Evolutionary conservation across 495 filamentous ascomycete genomes (phyloP).

Genomic region (Penicillium canescens): DNA sequence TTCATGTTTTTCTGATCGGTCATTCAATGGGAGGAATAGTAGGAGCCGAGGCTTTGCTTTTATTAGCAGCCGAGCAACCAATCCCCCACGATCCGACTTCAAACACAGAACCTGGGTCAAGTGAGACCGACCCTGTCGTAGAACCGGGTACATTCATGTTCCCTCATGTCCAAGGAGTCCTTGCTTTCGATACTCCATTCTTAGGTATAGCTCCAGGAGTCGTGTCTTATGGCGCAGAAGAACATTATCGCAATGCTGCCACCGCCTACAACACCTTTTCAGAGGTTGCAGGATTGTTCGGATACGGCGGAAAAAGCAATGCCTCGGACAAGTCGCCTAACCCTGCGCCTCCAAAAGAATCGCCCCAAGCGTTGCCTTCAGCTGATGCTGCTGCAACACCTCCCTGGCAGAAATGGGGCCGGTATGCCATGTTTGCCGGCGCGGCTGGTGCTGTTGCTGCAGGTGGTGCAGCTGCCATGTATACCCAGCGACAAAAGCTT

Average conservation of each 20-base stretch:
- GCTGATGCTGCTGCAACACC: slow-evolving; percentile 55
- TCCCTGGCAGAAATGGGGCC: slow-evolving; percentile 73
- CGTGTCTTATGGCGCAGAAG: slow-evolving; percentile 85
- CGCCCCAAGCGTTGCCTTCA: slow-evolving; percentile 24
- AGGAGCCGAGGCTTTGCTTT: slow-evolving; percentile 80
- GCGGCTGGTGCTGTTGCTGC: slow-evolving; percentile 79
- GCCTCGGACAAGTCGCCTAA: slow-evolving; percentile 15
- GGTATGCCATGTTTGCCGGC: slow-evolving; percentile 79
- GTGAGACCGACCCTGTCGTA: slow-evolving; percentile 24
- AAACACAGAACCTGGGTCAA: slow-evolving; percentile 7
- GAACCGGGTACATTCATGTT: slow-evolving; percentile 54
- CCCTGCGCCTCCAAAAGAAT: slow-evolving; percentile 8
- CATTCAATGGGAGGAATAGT: slow-evolving; percentile 99
- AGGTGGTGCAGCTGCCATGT: slow-evolving; percentile 85
- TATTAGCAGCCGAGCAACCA: slow-evolving; percentile 66
- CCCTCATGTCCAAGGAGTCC: slow-evolving; percentile 74
- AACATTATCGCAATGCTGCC: slow-evolving; percentile 73
- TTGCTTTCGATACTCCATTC: slow-evolving; percentile 95
- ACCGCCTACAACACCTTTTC: slow-evolving; percentile 68
- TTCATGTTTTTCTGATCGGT: slow-evolving; percentile 80
- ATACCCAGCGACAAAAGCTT: slow-evolving; percentile 77
- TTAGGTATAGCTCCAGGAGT: slow-evolving; percentile 88
- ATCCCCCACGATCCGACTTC: slow-evolving; percentile 43
- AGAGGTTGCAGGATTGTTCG: slow-evolving; percentile 61
- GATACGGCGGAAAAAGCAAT: slow-evolving; percentile 47